Percentiles rank a stretch among this genome's conserved stretches.
These are phyloP conservation scores for Jasminum sambac DNA, from an alignment of 257 asterid genomes.

Conservation along the genomic window DNA sequence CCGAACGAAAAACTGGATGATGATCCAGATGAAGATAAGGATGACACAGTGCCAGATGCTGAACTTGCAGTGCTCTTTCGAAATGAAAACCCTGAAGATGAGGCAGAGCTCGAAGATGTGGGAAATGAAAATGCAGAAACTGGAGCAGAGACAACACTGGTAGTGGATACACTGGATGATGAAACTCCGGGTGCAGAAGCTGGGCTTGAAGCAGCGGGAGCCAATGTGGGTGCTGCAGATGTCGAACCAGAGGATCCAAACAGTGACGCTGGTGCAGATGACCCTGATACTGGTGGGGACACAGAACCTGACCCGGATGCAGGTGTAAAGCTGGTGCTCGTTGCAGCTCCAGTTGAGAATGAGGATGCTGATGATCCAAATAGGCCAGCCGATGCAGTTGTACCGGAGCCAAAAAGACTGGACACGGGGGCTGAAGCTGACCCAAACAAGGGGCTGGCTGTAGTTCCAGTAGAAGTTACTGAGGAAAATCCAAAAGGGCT, in stretches of 20 bases:
- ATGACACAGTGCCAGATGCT: slow-evolving; percentile 36
- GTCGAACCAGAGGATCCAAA: background rate
- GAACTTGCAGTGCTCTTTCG: slow-evolving; percentile 37
- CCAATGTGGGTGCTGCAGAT: background rate
- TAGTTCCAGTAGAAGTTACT: slow-evolving; percentile 1
- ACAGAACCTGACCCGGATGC: background rate
- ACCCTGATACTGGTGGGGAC: background rate
- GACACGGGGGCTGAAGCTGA: background rate
- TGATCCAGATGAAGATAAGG: slow-evolving; percentile 37
- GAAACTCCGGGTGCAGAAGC: background rate
- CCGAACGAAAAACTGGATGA: slow-evolving; percentile 48
- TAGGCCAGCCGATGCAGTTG: background rate
- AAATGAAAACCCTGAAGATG: slow-evolving; percentile 46
- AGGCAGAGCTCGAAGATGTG: slow-evolving; percentile 18
- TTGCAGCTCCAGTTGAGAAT: background rate
- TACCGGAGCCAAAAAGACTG: background rate
- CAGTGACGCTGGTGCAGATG: background rate
- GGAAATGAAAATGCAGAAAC: background rate
- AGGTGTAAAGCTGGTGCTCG: background rate
- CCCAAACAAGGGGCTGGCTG: background rate
- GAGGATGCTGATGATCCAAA: slow-evolving; percentile 1
- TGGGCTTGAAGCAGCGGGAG: background rate
- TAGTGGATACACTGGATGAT: background rate
- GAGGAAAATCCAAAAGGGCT: background rate
- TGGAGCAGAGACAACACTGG: background rate